Base-by-base conservation (phyloP, 495 filamentous ascomycete species). In the Letharia columbiana region DNA sequence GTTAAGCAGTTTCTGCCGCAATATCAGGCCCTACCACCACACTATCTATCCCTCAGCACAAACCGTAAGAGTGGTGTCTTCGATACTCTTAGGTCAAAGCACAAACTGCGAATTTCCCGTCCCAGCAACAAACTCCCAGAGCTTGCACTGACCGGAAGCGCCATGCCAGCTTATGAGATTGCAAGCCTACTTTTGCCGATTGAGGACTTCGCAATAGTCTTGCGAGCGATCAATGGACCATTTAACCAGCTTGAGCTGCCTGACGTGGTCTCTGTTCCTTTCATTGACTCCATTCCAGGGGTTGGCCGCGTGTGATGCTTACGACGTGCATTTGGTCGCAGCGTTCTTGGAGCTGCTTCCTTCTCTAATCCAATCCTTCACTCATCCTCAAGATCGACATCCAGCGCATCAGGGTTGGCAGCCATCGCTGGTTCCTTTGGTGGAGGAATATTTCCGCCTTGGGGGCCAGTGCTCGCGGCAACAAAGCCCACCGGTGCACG, bases 401-500 rank as follows among this genome's bases (percentile, higher is more conserved):
- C 90, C 66, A 97, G 80, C 28, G 89, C 91, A 73, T 97, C 92
- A 17, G 92, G 92, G 72, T 97, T 97, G 20, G 82, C 80, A 11
- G 84, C 77, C n/a, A 80, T 78, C 4, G 80, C 72, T 23, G 79
- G 67, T 54, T 71, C 74, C 70, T 82, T 76, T 41, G 75, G 74
- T n/a, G 72, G 74, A 63, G 80, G 76, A 33, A 83, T 81, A 66
- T 86, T 85, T 18, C 85, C 87, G n/a, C 85, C 90, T 74, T 94
- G 87, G 4, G 89, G 85, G 15, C 89, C 91, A 47, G 84, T 88
- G 71, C 83, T 90, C 41, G 93, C 87, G 49, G 93, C 89, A 52
- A 99, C 92, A 69, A 99, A 99, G 58, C 94, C 94, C 33, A 87
- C 81, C 0, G 95, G 94, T 3, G 93, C 93, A 49, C 89, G 83